These are phyloP conservation scores for Yamadazyma sp. DNA, from an alignment of 1,139 yeast species.

Conservation along the genomic window DNA sequence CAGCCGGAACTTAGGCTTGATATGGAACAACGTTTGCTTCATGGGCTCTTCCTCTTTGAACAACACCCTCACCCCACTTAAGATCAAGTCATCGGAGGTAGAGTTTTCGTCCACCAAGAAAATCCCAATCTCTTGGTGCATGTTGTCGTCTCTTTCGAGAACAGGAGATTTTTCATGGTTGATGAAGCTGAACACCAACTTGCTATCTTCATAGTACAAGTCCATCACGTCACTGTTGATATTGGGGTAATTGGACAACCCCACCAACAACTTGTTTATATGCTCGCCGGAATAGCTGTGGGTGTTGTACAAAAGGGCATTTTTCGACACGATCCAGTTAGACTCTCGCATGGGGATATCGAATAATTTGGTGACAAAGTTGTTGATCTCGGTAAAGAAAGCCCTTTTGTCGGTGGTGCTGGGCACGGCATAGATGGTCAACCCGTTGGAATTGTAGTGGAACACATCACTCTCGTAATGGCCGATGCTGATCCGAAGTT, in stretches of 20 bases:
- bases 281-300: slow-evolving; percentile 5
- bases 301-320: slow-evolving; percentile 22
- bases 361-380: slow-evolving; percentile 19
- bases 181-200: slow-evolving; percentile 16
- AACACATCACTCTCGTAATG: slow-evolving; percentile 21
- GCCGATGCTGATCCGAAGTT: slow-evolving; percentile 26
- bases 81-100: slow-evolving; percentile 32
- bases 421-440: slow-evolving; percentile 31
- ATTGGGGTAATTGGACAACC: slow-evolving; percentile 7
- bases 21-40: slow-evolving; percentile 42
- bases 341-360: slow-evolving; percentile 15
- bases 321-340: slow-evolving; percentile 22
- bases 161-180: slow-evolving; percentile 10
- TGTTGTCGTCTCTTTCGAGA: slow-evolving; percentile 8
- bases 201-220: slow-evolving; percentile 16
- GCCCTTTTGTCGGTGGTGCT: slow-evolving; percentile 15
- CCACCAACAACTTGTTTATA: slow-evolving; percentile 6
- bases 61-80: slow-evolving; percentile 35
- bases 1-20: slow-evolving; percentile 42
- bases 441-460: slow-evolving; percentile 24
- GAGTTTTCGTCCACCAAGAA: slow-evolving; percentile 32
- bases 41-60: slow-evolving; percentile 21
- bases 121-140: slow-evolving; percentile 34
- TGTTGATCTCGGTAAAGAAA: slow-evolving; percentile 23
- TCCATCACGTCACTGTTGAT: slow-evolving; percentile 16